Evolutionary conservation across 1,284 basidiomycete genomes (phyloP).

Genomic region (Hypsizygus ulmarius): DNA sequence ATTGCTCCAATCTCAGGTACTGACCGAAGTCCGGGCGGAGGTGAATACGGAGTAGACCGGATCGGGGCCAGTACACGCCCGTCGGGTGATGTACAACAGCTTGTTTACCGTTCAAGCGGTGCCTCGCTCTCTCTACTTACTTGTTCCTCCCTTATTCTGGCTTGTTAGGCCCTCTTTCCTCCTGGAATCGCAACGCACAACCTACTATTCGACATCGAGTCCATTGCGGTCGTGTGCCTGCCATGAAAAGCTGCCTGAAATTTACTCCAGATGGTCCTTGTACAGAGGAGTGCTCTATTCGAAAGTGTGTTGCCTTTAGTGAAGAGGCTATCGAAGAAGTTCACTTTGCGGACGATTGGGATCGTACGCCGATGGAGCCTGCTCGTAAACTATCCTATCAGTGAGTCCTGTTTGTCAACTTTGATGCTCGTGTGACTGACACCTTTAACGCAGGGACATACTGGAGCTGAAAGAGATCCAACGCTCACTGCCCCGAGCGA

Average conservation of each 20-base stretch:
- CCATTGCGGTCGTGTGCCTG: conserved; percentile 17
- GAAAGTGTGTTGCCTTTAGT: conserved; percentile 59
- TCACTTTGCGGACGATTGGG: conserved; percentile 67
- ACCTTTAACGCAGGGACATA: conserved; percentile 44
- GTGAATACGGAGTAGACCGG: conserved; percentile 12
- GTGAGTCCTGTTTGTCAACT: conserved; percentile 34
- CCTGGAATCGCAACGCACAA: not conserved
- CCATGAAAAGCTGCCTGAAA: conserved; percentile 48
- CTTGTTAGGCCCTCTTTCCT: not conserved
- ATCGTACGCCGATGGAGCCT: conserved; percentile 56
- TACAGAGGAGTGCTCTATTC: conserved; percentile 17
- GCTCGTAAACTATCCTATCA: conserved; percentile 49
- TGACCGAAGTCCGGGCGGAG: conserved; percentile 9
- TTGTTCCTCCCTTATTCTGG: not conserved
- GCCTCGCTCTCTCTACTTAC: not conserved
- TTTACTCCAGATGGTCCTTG: conserved; percentile 29
- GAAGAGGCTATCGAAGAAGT: conserved; percentile 51
- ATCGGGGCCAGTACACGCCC: not conserved
- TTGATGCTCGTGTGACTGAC: conserved; percentile 17
- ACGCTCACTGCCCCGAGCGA: conserved; percentile 50
- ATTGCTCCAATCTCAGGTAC: not conserved
- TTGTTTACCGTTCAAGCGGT: conserved; percentile 9
- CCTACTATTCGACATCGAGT: conserved; percentile 3
- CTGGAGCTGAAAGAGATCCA: conserved; percentile 63
- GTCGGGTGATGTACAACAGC: conserved; percentile 6